Base-by-base conservation (phyloP, 176 grass and related monocot genomes). In the Oryza nivara region DNA sequence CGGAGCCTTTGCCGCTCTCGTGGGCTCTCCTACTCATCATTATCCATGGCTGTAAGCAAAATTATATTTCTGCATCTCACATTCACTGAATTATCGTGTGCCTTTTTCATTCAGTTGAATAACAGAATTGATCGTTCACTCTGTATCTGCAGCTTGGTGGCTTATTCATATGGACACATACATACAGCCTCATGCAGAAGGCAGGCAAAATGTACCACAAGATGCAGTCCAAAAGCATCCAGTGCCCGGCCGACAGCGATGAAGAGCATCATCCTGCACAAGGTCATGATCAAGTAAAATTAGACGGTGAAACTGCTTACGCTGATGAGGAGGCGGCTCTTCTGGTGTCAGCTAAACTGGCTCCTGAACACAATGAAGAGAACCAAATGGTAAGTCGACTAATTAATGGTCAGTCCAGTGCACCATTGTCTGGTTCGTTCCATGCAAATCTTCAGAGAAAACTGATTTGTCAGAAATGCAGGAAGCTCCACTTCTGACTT, bases 11-110 rank as follows among this genome's bases (percentile, higher is more conserved):
- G 93, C 83, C 88, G 86, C 4, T 80, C 85, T 9, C 87, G 85
- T 1, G 89, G 77, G 1, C 85, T 98, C 61, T 93, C 92, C 47
- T 98, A 98, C 83, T 88, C 89, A 4, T 98, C 96, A 16, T 68
- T 98, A 34, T 98, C 96, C 63, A 98, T 95, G 96, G 96, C 91
- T 75, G 96, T 98, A 98, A 88, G 74, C 44, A 67, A 13, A 41
- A 41, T 41, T 30, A 32, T 32, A 32, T 32, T 22, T 60, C 19
- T 23, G 13, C 47, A 49, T 49, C 11, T 41, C 6, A 36, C 52
- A 4, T 58, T 83, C 15, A 11, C 17, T 51, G 30, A 73, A 52
- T 26, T 32, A 80, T 45, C 67, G 26, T 56, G 9, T 32, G 30
- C 30, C 4, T 56, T 15, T n/a, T 65, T 77, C 5, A 41, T 23